Evolutionary conservation across 495 filamentous ascomycete species (phyloP), one percentile per base, ranked within the genome.

Genomic region (Penicillium longicatenatum): DNA sequence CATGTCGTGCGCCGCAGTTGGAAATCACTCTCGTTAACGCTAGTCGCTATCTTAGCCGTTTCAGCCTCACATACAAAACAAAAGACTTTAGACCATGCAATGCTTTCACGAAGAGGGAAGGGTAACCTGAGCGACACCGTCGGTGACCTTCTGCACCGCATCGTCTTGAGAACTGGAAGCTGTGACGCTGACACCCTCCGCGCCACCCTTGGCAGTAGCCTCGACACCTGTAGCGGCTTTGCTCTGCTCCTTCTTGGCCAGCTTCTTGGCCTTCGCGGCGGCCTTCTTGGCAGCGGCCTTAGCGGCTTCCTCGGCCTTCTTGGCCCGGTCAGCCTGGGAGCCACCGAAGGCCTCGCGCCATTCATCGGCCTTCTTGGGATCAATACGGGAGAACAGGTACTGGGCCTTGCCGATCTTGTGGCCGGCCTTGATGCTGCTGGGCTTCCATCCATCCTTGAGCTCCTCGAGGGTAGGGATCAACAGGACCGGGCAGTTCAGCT

Each of bases 321-420:
- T 80, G 57, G 79, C 70, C 30, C 79, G 64, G 51, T 84, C 76
- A 53, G 84, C 87, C 65, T 89, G 83, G 1, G 82, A 87, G 30
- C 91, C 91, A 33, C 93, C 93, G 68, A 89, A 98, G 63, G 78
- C 75, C 37, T 86, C 83, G 52, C 86, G 84, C 93, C 93, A 98
- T 67, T 91, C 86, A 21, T 86, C 80, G 19, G 87, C 88, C 76
- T 91, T 93, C 75, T 88, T 88, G 17, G 87, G 80, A 52, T 93
- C 88, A 58, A 97, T 96, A 48, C 76, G 79, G n/a, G 84, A 82
- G 78, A 98, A 98, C 33, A 98, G 79, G 60, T 93, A 89, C 57
- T 83, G 80, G 3, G 93, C 86, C 67, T 89, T 89, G 60, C 91
- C 90, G 56, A 98, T 86, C 62, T 86, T 85, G 72, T 97, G 92